Evolutionary conservation across 2,329 filamentous ascomycete genomes (phyloP).

Genomic region (Lachnellula willkommii): DNA sequence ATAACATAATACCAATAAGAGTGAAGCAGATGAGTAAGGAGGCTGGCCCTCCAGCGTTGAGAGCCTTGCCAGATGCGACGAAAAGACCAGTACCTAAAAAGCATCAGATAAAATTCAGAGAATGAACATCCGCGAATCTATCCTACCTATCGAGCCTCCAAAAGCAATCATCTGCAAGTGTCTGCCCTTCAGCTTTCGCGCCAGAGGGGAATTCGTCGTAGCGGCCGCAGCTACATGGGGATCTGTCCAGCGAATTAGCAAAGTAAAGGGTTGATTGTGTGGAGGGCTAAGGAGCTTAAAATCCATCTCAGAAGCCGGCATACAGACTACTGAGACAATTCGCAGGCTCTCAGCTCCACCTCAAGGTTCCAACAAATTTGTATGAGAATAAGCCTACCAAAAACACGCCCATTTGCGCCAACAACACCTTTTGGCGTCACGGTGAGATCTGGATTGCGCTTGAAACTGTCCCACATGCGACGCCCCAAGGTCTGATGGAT

Average conservation of each 20-base stretch:
- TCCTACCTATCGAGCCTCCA: conserved; percentile 74
- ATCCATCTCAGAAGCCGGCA: too few species aligned
- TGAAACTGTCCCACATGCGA: conserved; percentile 26
- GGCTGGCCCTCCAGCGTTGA: conserved; percentile 70
- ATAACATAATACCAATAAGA: conserved; percentile 81
- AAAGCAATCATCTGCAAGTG: conserved; percentile 98
- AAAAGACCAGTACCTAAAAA: conserved; percentile 71
- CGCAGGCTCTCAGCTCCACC: too few species aligned
- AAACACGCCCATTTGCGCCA: conserved; percentile 35
- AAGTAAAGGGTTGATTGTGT: too few species aligned
- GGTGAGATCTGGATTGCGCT: conserved; percentile 37
- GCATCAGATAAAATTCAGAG: neutral
- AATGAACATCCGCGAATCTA: neutral
- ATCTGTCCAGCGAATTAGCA: conserved; percentile 33
- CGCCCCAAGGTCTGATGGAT: conserved; percentile 12
- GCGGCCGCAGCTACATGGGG: conserved; percentile 55
- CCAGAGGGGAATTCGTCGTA: conserved; percentile 69
- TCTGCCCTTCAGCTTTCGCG: conserved; percentile 71
- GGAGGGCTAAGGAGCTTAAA: too few species aligned
- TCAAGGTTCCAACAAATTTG: too few species aligned
- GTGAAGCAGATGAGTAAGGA: conserved; percentile 71
- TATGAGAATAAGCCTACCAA: conserved; percentile 21
- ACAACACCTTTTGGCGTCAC: conserved; percentile 39
- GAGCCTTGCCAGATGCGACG: conserved; percentile 70
- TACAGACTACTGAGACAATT: too few species aligned